Conservation (phyloP, 192 early-diverging fungal genomes). For the Gaertneriomyces semiglobifer region DNA sequence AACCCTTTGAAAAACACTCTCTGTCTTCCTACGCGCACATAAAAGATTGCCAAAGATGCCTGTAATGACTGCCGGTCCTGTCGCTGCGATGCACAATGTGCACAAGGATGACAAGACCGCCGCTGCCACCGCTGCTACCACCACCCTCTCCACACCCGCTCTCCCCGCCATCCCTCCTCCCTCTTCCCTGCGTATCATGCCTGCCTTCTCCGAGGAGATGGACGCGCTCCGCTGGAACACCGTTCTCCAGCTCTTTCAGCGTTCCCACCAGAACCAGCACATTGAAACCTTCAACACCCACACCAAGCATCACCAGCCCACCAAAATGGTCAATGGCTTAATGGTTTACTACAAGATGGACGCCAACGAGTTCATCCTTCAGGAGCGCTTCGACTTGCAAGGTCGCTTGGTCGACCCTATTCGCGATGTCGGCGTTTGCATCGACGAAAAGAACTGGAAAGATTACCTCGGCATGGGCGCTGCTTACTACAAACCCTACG, state of each 20-base stretch:
- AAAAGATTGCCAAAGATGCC: conserved; percentile 20
- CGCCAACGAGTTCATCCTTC: conserved; percentile 12
- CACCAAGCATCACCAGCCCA: conserved; percentile 20
- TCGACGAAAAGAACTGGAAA: conserved; percentile 16
- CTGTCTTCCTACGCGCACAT: neutral
- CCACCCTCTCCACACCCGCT: neutral
- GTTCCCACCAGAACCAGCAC: conserved; percentile 9
- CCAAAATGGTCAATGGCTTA: conserved; percentile 8
- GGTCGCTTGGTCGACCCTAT: conserved; percentile 16
- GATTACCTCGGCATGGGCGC: conserved; percentile 21
- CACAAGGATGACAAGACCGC: too few relatives aligned
- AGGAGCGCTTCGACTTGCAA: conserved; percentile 21
- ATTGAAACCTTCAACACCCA: conserved; percentile 18
- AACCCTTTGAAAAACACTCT: neutral
- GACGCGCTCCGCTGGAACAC: conserved; percentile 19
- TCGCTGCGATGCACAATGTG: neutral
- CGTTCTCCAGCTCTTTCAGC: conserved; percentile 14
- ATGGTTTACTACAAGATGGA: conserved; percentile 15
- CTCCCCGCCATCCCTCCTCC: conserved; percentile 9
- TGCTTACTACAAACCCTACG: conserved; percentile 2
- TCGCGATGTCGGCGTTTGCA: conserved; percentile 3
- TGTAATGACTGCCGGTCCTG: conserved; percentile 11
- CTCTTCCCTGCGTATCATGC: conserved; percentile 12
- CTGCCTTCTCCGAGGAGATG: conserved; percentile 17
- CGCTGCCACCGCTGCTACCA: conserved; percentile 10